Conservation (phyloP, 768 basidiomycete genomes). For the Lactarius tabidus region DNA sequence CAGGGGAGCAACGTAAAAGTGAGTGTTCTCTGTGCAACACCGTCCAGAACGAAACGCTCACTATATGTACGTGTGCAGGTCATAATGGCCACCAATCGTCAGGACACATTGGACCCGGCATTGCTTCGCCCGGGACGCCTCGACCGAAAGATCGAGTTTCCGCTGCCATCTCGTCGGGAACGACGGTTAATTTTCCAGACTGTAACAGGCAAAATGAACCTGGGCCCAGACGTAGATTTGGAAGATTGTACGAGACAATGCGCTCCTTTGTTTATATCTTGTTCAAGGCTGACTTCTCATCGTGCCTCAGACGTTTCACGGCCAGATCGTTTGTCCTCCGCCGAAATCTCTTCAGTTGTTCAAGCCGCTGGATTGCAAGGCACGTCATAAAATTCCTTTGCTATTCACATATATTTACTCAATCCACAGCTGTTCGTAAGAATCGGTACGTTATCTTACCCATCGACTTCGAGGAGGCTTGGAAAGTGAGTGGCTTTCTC, state of each 20-base stretch:
- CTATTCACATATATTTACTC: not conserved
- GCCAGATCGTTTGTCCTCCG: constrained; percentile 92
- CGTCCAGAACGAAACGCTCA: not conserved
- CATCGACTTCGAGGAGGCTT: constrained; percentile 97
- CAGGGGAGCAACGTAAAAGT: constrained; percentile 99
- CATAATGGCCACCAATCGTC: constrained; percentile 99
- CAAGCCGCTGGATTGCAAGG: constrained; percentile 98
- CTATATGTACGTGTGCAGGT: constrained; percentile 52
- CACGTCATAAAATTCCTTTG: constrained; percentile 28
- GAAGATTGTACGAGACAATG: constrained; percentile 81
- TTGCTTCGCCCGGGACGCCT: constrained; percentile 95
- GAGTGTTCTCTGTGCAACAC: constrained; percentile 18
- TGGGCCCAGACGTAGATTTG: constrained; percentile 94
- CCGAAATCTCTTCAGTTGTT: constrained; percentile 92
- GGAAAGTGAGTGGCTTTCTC: constrained; percentile 85
- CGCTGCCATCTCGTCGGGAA: constrained; percentile 88
- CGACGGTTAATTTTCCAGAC: constrained; percentile 98
- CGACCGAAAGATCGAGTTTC: constrained; percentile 99
- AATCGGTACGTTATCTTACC: constrained; percentile 97
- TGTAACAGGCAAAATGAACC: constrained; percentile 94
- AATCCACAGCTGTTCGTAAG: constrained; percentile 82
- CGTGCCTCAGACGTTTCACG: constrained; percentile 83
- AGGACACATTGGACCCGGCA: constrained; percentile 96
- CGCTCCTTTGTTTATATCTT: constrained; percentile 1
- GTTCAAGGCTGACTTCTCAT: not conserved